A percentile compares a stretch with the other conserved stretches of the same genome.
These are phyloP conservation scores for Anisodus tanguticus DNA, from an alignment of 257 asterid species.

Conservation along the genomic window DNA sequence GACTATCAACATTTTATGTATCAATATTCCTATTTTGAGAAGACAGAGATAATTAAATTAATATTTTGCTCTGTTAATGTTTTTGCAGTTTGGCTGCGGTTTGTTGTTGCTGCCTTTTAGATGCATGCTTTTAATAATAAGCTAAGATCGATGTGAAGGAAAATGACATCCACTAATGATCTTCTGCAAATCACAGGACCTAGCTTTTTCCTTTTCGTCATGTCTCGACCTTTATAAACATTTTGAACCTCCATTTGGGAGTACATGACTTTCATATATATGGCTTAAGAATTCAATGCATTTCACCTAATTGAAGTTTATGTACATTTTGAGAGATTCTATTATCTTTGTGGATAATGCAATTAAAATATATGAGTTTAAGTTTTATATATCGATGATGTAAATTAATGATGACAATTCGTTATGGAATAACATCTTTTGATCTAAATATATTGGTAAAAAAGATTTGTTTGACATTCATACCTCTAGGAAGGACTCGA, in stretches of 20 bases:
- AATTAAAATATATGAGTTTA: background rate
- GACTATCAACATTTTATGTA: background rate
- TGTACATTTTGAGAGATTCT: background rate
- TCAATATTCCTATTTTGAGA: background rate
- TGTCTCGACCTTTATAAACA: background rate
- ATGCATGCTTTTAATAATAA: slow-evolving; percentile 43
- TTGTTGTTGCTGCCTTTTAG: slow-evolving; percentile 50
- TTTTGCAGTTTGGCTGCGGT: slow-evolving; percentile 52
- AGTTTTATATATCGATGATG: background rate
- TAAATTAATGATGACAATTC: background rate
- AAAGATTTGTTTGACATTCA: background rate
- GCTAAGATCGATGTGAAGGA: background rate
- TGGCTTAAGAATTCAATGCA: background rate
- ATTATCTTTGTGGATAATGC: background rate
- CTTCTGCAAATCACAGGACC: background rate
- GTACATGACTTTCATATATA: background rate
- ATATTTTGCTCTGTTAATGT: background rate
- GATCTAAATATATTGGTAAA: background rate
- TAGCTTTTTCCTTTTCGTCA: background rate
- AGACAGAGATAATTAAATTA: background rate
- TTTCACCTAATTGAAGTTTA: background rate
- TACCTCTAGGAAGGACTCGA: background rate
- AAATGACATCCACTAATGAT: background rate
- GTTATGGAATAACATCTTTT: background rate
- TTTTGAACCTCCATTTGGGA: background rate